These are phyloP conservation scores for Heterobasidion occidentale DNA, from an alignment of 1,284 basidiomycete species.

Conservation along the genomic window DNA sequence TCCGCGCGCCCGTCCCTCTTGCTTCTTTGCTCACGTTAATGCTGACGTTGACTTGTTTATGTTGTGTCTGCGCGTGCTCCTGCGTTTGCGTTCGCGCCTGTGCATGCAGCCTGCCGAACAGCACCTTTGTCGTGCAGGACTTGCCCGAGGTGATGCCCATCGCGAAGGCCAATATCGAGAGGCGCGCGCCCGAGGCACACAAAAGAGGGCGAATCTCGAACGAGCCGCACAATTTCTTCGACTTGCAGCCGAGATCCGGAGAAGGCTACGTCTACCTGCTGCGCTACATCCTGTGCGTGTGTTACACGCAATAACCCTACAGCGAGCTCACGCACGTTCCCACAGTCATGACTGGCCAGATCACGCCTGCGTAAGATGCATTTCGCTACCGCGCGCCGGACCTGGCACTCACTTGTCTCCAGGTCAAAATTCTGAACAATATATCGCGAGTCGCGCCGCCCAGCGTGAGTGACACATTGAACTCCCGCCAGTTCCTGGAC, in stretches of 20 bases:
- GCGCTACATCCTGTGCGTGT: constrained; percentile 11
- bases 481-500: neutral
- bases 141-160: constrained; percentile 9
- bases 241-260: constrained; percentile 6
- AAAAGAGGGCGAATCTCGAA: constrained; percentile 2
- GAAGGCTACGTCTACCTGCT: constrained; percentile 10
- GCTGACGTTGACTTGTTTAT: neutral
- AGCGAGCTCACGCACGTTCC: too few relatives aligned
- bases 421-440: constrained; percentile 9
- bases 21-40: neutral
- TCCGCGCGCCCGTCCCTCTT: neutral
- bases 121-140: constrained; percentile 10
- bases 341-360: constrained; percentile 12
- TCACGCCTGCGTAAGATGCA: constrained; percentile 7
- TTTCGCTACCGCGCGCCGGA: neutral
- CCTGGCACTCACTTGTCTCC: neutral
- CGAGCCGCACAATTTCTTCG: constrained; percentile 12
- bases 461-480: constrained; percentile 1
- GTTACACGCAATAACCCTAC: too few relatives aligned
- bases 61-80: neutral
- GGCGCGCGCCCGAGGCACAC: neutral
- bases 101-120: constrained; percentile 6
- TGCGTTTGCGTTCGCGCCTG: neutral
- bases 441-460: constrained; percentile 3
- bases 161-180: constrained; percentile 5